Percentiles rank a stretch among this genome's conserved stretches.
Evolutionary conservation across 495 filamentous ascomycete species (phyloP).

Genomic region (Hypoxylon lienhwacheense): DNA sequence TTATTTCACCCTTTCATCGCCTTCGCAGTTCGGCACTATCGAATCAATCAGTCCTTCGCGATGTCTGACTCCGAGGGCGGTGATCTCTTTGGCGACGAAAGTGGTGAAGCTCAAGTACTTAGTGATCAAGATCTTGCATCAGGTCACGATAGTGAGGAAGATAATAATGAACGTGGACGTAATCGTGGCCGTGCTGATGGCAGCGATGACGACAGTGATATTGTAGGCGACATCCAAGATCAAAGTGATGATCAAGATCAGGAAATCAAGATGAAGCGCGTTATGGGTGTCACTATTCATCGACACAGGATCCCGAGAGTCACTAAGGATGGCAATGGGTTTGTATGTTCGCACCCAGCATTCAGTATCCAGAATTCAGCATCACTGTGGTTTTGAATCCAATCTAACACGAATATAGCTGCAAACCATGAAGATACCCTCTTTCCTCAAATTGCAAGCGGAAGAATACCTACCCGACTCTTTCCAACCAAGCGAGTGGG

Average conservation of each 20-base stretch:
- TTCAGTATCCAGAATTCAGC: too few species aligned
- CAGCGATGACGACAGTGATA: too few species aligned
- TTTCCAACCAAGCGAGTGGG: constrained; percentile 58
- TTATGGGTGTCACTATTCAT: constrained; percentile 62
- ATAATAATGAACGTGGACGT: constrained; percentile 5
- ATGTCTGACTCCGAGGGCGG: constrained; percentile 60
- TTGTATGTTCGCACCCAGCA: constrained; percentile 50
- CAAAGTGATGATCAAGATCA: too few species aligned
- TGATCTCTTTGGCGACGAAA: constrained; percentile 68
- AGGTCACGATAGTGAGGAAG: constrained; percentile 58
- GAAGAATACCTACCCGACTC: constrained; percentile 70
- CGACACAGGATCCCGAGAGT: constrained; percentile 67
- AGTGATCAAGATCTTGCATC: constrained; percentile 80
- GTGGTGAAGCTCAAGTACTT: constrained; percentile 39
- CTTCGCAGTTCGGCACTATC: neutral
- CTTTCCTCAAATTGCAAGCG: constrained; percentile 76
- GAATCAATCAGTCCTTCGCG: neutral
- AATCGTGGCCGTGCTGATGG: constrained; percentile 21
- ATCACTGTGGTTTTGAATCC: neutral
- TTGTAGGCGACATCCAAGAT: too few species aligned
- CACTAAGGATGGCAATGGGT: constrained; percentile 68
- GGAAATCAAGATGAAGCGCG: constrained; percentile 53
- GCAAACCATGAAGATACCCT: constrained; percentile 75
- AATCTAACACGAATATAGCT: constrained; percentile 53
- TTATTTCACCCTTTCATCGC: neutral